phyloP scores from a whole-genome alignment of 768 basidiomycete genomes.

The Lactifluus subvellereus region DNA sequence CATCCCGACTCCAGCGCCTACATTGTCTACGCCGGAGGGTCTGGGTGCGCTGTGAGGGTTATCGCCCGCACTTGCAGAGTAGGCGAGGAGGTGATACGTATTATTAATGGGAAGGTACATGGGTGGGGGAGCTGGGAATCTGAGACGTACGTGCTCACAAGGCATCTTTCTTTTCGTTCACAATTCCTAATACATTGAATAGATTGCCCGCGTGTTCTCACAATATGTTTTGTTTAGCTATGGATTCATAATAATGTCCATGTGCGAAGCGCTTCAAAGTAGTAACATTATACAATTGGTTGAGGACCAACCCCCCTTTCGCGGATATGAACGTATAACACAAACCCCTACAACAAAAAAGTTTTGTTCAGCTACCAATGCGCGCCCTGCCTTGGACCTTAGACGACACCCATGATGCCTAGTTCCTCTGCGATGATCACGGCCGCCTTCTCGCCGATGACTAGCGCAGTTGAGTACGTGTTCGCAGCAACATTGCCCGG shows the following conservation, averaged over 20 bases:
- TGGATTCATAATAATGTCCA: constrained; percentile 1
- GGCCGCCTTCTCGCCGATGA: constrained; percentile 58
- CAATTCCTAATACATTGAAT: constrained; percentile 3
- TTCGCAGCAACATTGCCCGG: constrained; percentile 39
- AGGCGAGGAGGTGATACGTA: neutral
- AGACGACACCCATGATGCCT: constrained; percentile 36
- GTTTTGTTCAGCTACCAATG: too few species aligned
- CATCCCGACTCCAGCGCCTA: neutral
- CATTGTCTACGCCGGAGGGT: too few species aligned
- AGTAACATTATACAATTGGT: neutral
- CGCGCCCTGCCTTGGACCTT: neutral
- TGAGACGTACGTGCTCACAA: neutral
- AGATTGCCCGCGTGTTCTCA: neutral
- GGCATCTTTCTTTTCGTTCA: neutral
- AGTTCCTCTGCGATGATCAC: constrained; percentile 52
- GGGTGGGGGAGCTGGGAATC: neutral
- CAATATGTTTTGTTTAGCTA: neutral
- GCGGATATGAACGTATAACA: too few species aligned
- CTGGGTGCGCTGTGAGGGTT: neutral
- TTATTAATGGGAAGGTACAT: neutral
- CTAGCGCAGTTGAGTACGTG: constrained; percentile 40
- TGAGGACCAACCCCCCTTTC: too few species aligned
- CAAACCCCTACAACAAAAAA: too few species aligned
- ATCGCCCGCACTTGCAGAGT: constrained; percentile 1
- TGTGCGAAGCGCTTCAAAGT: neutral